Base-by-base conservation (phyloP, 371 early-diverging fungal genomes). In the Actinomortierella ambigua region DNA sequence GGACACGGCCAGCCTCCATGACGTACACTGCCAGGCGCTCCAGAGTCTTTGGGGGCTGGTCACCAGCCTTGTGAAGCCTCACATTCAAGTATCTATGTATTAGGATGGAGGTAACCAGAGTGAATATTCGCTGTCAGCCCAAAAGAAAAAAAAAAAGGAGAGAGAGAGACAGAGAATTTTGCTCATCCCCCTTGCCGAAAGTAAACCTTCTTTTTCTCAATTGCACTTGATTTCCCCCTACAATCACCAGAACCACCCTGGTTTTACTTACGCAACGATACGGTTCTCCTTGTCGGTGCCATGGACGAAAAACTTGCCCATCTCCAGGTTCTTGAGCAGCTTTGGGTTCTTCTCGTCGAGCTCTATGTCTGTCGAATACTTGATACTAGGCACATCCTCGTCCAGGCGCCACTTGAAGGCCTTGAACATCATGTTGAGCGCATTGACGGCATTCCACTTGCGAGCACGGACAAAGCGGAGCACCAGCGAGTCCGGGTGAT, bases 1-100 rank as follows among this genome's bases (percentile, higher is more conserved):
- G 61, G 56, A 85, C 67, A 34, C 95, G 88, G 40, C 87, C 88
- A 29, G 87, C 83, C 68, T 95, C 95, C 87, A 95, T 89, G 61
- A 88, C 79, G 69, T 86, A 92, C 55, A 93, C 75, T 20, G 90
- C 80, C 57, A 88, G 64, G 22, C 83, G 76, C 46, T 85, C 79
- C 17, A 87, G 73, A 15, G 79, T 77, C 57, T 83, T 85, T 24
- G 70, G 59, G 29, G 81, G 71, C 50, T 86, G 85, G 15, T 80
- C 80, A 14, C 77, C 78, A 34, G 82, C 79, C 40, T 77, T 57
- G 57, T 85, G 89, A 62, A 79, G 75, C 39, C 78, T 79, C 49
- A 76, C 84, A 62, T 81, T 90, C 66, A 81, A 65, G 63, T 46
- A 81, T 56, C 84, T 85, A 57, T 29, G 24, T 49, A 20, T 11